Percentiles rank a stretch among this genome's conserved stretches.
Conservation (phyloP, 129 eudicot genomes). For the Flaveria sonorensis region DNA sequence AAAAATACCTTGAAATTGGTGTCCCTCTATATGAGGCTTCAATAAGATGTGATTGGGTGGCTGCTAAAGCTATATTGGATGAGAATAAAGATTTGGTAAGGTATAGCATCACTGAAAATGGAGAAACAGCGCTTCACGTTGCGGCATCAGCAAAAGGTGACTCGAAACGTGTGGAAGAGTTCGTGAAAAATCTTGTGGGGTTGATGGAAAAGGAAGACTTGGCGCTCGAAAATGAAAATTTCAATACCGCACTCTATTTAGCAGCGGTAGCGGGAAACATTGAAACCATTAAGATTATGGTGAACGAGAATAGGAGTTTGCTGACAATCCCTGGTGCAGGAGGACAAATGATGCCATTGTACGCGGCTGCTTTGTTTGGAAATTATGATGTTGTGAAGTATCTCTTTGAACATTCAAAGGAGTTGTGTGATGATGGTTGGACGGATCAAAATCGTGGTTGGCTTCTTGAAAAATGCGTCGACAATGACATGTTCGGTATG, state of each 20-base stretch:
- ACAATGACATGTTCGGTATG: conserved; percentile 45
- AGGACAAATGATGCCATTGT: conserved; percentile 30
- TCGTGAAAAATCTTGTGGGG: conserved; percentile 38
- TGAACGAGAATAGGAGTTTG: conserved; percentile 17
- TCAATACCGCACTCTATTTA: conserved; percentile 44
- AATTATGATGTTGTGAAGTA: conserved; percentile 36
- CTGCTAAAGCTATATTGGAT: conserved; percentile 32
- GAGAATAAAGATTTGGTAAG: neutral
- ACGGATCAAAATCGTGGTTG: conserved; percentile 25
- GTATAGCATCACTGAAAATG: conserved; percentile 38
- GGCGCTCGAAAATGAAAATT: conserved; percentile 33
- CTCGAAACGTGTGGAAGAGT: conserved; percentile 14
- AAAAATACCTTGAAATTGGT: conserved; percentile 14
- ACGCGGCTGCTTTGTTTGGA: conserved; percentile 46
- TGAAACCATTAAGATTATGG: conserved; percentile 30
- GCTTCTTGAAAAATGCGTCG: conserved; percentile 35
- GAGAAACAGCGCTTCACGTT: conserved; percentile 53
- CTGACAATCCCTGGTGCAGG: conserved; percentile 21
- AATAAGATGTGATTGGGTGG: conserved; percentile 41
- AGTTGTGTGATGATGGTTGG: conserved; percentile 32
- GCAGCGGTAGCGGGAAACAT: conserved; percentile 43
- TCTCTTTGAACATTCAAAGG: conserved; percentile 21
- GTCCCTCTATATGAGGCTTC: conserved; percentile 41
- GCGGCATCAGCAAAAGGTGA: conserved; percentile 40
- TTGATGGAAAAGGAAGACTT: conserved; percentile 35